Base-by-base conservation (phyloP, 306 rosid species). In the Erythrophleum fordii region DNA sequence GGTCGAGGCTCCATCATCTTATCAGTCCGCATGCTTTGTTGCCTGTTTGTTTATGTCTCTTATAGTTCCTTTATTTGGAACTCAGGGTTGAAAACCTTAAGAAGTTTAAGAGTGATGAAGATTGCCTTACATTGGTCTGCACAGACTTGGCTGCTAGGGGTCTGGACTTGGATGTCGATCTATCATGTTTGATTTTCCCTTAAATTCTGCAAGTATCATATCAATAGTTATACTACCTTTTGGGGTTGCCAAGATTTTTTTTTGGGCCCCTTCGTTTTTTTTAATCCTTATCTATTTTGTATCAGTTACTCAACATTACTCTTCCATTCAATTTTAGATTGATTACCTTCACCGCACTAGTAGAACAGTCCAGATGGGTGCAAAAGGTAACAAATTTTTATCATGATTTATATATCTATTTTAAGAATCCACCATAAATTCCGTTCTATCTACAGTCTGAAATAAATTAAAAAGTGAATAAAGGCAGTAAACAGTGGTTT, bases 351-450 rank as follows among this genome's bases (percentile, higher is more conserved):
- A 94, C 80, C 94, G 98, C 84, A 94, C 98, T 0, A 97, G 98
- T 56, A 94, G 98, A 92, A 94, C 97, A 4, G 98, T 97, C 78
- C 98, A 97, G 9, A 94, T 94, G 98, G 97, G 98, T 74, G 97
- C 97, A 53, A 92, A 94, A 92, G 98, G 98, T 94, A 65, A 76
- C 65, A 31, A 23, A 62, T 83, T 49, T 76, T 37, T n/a, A 39
- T 45, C 51, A 28, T 34, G 35, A 53, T 64, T 46, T 34, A 11
- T 74, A 23, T 52, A 3, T 77, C 46, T 51, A 64, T 66, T 16
- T 60, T 69, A 17, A 58, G 35, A 49, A 42, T 22, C 67, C 7
- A 41, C 61, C 45, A 28, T 55, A 11, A 59, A 59, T 37, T 58
- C 18, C 44, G 60, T 68, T 37, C 77, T 78, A 29, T 75, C 31